A percentile compares a stretch with the other conserved stretches of the same genome.
These are phyloP conservation scores for Pleurotus eryngii DNA, from an alignment of 768 basidiomycete species.

Conservation along the genomic window DNA sequence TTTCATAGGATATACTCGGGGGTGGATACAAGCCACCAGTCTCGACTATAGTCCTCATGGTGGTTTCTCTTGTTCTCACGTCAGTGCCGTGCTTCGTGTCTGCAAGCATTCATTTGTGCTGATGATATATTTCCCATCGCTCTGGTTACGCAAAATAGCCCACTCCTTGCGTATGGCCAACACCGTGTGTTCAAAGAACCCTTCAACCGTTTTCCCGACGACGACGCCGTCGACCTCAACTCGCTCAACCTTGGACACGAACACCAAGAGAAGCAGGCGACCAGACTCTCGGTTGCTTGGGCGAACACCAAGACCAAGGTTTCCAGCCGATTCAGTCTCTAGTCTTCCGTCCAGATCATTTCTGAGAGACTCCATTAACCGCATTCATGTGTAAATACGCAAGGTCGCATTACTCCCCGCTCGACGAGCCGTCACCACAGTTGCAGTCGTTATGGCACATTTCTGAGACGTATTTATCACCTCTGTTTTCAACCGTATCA, in stretches of 20 bases:
- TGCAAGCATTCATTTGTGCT: not conserved
- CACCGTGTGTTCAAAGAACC: slow-evolving; percentile 49
- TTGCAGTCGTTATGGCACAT: too few relatives aligned
- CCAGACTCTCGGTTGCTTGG: slow-evolving; percentile 4
- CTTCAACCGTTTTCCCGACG: slow-evolving; percentile 35
- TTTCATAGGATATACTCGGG: slow-evolving; percentile 41
- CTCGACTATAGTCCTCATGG: slow-evolving; percentile 48
- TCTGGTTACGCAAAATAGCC: slow-evolving; percentile 29
- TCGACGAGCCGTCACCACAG: too few relatives aligned
- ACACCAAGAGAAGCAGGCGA: slow-evolving; percentile 7
- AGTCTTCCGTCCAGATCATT: not conserved
- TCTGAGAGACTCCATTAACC: too few relatives aligned
- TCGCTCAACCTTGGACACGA: slow-evolving; percentile 13
- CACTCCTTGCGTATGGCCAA: slow-evolving; percentile 50
- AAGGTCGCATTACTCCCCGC: too few relatives aligned
- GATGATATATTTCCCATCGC: not conserved
- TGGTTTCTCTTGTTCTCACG: slow-evolving; percentile 52
- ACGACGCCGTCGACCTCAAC: slow-evolving; percentile 1
- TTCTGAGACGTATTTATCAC: too few relatives aligned
- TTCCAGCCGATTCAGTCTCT: slow-evolving; percentile 2
- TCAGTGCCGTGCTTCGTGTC: slow-evolving; percentile 30
- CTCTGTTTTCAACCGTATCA: too few relatives aligned
- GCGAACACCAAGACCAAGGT: slow-evolving; percentile 1
- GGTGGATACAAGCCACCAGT: slow-evolving; percentile 49
- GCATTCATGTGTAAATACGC: too few relatives aligned